Percentiles rank a stretch among this genome's conserved stretches.
phyloP scores from a whole-genome alignment of 441 rosid genomes.

The Populus hybrid region DNA sequence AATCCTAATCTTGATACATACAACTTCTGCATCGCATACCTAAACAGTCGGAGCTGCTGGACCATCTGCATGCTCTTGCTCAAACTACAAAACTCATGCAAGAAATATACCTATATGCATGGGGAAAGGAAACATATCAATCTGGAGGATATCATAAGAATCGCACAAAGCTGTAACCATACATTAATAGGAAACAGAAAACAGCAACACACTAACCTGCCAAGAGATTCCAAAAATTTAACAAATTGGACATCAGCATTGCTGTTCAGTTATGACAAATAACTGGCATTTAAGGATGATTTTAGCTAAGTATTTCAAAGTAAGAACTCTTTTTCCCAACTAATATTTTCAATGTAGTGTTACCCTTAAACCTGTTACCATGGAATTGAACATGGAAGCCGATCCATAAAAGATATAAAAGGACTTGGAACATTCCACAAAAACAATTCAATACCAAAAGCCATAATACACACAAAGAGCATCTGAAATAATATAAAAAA shows the following conservation, averaged over 20 bases:
- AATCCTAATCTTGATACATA: slow-evolving; percentile 5
- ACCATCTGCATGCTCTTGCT: slow-evolving; percentile 96
- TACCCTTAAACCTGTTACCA: too few relatives aligned
- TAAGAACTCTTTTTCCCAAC: background rate
- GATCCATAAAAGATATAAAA: too few relatives aligned
- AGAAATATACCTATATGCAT: slow-evolving; percentile 70
- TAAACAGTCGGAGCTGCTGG: slow-evolving; percentile 92
- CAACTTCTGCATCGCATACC: slow-evolving; percentile 45
- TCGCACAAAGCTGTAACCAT: background rate
- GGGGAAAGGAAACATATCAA: slow-evolving; percentile 25
- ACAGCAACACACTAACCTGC: background rate
- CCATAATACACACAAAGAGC: background rate
- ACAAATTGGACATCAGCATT: background rate
- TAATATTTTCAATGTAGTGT: too few relatives aligned
- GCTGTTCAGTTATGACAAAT: background rate
- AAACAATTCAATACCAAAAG: too few relatives aligned
- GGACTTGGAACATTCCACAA: too few relatives aligned
- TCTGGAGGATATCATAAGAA: background rate
- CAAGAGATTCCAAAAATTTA: background rate
- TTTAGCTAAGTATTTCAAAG: background rate
- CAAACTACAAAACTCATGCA: slow-evolving; percentile 94
- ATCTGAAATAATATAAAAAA: background rate
- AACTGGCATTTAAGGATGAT: background rate
- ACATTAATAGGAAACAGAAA: slow-evolving; percentile 1
- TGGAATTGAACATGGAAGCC: too few relatives aligned